Conservation (phyloP, 495 filamentous ascomycete genomes). For the Letharia columbiana region DNA sequence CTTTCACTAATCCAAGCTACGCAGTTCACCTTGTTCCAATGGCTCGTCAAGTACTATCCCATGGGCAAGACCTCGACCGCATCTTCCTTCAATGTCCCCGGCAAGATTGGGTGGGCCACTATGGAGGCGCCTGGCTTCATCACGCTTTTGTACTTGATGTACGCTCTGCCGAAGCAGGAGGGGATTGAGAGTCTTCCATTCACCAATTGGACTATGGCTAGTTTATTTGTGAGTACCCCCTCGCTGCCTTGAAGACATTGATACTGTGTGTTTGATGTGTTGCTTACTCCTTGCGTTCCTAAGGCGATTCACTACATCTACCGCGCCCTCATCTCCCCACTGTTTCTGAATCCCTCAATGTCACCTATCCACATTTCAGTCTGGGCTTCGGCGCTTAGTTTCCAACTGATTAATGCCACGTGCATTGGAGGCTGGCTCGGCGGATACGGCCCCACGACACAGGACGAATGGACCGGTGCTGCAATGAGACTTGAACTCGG, state of each 20-base stretch:
- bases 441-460: constrained; percentile 60
- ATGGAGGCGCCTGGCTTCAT: constrained; percentile 80
- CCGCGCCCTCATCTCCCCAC: constrained; percentile 72
- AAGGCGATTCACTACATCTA: constrained; percentile 73
- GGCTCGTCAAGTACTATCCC: constrained; percentile 54
- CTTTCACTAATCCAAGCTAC: constrained; percentile 12
- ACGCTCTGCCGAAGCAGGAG: constrained; percentile 47
- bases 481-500: constrained; percentile 34
- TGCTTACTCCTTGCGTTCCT: constrained; percentile 27
- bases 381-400: constrained; percentile 49
- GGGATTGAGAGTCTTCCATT: constrained; percentile 49
- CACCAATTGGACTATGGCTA: constrained; percentile 59
- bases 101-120: constrained; percentile 71
- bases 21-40: constrained; percentile 54
- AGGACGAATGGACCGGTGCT: constrained; percentile 46
- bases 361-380: constrained; percentile 69
- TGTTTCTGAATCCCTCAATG: constrained; percentile 78
- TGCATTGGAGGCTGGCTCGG: constrained; percentile 73
- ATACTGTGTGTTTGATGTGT: background rate
- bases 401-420: constrained; percentile 73
- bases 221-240: constrained; percentile 44
- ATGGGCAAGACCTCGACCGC: constrained; percentile 78
- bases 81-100: constrained; percentile 75
- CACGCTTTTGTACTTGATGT: constrained; percentile 69
- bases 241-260: background rate